Evolutionary conservation across 331 rosid species (phyloP).

Genomic region (Cydonia oblonga): DNA sequence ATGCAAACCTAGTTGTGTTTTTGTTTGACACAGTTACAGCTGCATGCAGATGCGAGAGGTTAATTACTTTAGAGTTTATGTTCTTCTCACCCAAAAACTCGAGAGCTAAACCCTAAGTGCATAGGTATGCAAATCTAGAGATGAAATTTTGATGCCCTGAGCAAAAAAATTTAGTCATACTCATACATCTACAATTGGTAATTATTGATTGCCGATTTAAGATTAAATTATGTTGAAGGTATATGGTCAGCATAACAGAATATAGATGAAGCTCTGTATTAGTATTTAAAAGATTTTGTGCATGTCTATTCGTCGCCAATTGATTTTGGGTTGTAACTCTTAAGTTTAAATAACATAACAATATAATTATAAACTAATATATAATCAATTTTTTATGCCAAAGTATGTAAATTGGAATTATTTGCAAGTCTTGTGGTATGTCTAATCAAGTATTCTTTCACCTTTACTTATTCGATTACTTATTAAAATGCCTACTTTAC

Average conservation of each 20-base stretch:
- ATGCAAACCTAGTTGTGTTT: not conserved
- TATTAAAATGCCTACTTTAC: slow-evolving; percentile 33
- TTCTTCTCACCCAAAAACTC: not conserved
- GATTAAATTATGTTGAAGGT: too few relatives aligned
- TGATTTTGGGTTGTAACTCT: not conserved
- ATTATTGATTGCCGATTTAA: too few relatives aligned
- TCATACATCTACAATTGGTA: too few relatives aligned
- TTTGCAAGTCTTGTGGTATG: slow-evolving; percentile 13
- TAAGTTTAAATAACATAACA: not conserved
- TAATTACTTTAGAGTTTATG: not conserved
- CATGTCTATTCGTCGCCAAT: not conserved
- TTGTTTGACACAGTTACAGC: not conserved
- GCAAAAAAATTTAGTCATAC: not conserved
- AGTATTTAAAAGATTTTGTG: not conserved
- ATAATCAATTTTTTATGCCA: not conserved
- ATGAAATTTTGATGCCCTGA: not conserved
- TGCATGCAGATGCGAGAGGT: not conserved
- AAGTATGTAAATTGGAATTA: not conserved
- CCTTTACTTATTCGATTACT: slow-evolving; percentile 11
- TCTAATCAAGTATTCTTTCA: slow-evolving; percentile 7
- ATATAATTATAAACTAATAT: not conserved
- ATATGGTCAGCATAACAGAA: too few relatives aligned
- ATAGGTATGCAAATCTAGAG: not conserved
- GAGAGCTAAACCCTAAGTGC: not conserved
- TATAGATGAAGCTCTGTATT: too few relatives aligned